Evolutionary conservation across 352 stramenopile species (phyloP).

Genomic region (Phytopythium sindhum): DNA sequence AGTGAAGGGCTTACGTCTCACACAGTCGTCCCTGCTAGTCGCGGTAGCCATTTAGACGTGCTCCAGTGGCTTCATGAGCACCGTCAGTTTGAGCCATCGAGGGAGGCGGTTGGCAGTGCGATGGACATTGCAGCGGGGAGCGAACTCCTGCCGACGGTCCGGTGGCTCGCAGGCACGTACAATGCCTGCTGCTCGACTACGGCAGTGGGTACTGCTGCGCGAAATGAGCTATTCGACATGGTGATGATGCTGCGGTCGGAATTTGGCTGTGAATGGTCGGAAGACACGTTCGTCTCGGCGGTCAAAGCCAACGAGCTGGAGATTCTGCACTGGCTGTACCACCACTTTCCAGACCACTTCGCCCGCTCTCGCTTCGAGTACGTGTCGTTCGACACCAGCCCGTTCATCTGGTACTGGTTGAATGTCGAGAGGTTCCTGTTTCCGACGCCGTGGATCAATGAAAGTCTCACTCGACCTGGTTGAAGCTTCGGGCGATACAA

Average conservation of each 20-base stretch:
- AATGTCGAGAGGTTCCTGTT: background rate
- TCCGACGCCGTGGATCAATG: background rate
- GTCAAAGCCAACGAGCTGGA: background rate
- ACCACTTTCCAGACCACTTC: background rate
- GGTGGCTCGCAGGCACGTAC: background rate
- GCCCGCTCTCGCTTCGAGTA: background rate
- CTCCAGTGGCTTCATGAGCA: background rate
- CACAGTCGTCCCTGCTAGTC: background rate
- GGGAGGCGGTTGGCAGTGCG: background rate
- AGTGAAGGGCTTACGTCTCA: background rate
- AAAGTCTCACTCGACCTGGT: background rate
- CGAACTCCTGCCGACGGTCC: background rate
- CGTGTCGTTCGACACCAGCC: background rate
- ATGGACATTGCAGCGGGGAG: background rate
- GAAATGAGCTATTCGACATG: background rate
- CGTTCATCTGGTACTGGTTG: slow-evolving; percentile 1
- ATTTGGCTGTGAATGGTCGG: background rate
- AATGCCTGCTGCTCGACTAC: background rate
- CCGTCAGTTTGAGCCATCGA: background rate
- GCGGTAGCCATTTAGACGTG: background rate
- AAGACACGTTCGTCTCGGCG: background rate
- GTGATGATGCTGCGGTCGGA: background rate
- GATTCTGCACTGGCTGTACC: background rate
- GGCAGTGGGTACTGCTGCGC: background rate
- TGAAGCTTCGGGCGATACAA: background rate